phyloP scores from a whole-genome alignment of 208 protist genomes.

The Leishmania gerbilli region DNA sequence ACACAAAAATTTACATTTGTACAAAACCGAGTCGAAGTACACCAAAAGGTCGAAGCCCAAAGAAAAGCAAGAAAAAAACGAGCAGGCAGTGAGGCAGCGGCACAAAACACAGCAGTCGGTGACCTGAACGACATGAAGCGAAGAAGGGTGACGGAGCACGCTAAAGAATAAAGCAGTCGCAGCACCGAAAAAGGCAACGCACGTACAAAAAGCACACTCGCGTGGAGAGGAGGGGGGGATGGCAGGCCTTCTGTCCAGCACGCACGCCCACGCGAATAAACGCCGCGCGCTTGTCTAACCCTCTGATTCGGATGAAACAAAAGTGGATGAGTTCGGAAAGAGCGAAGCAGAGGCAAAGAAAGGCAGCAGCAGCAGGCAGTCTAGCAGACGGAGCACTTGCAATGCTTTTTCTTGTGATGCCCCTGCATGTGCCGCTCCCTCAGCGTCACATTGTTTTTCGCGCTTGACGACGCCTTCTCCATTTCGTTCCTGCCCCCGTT shows the following conservation, averaged over 20 bases:
- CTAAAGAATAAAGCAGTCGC: background rate
- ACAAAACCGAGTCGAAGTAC: no score
- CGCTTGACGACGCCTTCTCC: background rate
- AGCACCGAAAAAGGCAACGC: background rate
- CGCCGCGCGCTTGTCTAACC: background rate
- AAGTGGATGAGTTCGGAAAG: background rate
- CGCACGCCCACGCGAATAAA: background rate
- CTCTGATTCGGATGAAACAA: background rate
- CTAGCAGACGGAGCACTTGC: constrained; percentile 22
- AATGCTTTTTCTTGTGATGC: constrained; percentile 26
- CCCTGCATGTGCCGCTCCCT: constrained; percentile 7
- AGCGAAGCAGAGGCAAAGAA: background rate
- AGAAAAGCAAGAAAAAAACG: background rate
- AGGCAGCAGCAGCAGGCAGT: background rate
- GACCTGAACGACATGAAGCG: no score
- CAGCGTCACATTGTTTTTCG: constrained; percentile 23
- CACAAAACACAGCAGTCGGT: background rate
- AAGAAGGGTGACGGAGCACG: background rate
- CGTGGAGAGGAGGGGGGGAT: background rate
- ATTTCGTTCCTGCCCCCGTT: constrained; percentile 3
- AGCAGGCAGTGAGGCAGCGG: background rate
- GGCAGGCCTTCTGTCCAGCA: no score
- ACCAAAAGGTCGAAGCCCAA: background rate
- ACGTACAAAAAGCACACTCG: background rate
- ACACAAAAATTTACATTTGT: no score